Evolutionary conservation across 2,329 filamentous ascomycete genomes (phyloP).

Genomic region (Xylariaceae sp.): DNA sequence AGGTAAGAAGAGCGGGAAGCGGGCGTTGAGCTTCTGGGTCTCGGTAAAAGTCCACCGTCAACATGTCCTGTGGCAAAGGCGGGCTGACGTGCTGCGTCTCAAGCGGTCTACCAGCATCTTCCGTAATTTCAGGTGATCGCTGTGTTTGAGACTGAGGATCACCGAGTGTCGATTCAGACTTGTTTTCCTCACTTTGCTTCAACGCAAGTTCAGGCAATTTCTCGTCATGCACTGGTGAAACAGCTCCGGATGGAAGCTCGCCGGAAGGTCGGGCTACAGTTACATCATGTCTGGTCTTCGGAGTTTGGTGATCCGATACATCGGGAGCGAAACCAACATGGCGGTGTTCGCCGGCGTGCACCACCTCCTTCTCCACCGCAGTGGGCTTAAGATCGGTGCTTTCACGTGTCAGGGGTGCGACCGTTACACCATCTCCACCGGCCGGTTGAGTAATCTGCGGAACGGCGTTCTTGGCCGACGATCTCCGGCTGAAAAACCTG

Average conservation of each 20-base stretch:
- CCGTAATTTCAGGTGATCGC: constrained; percentile 13
- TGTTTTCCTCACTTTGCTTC: neutral
- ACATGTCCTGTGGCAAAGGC: too few relatives aligned
- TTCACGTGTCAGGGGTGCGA: neutral
- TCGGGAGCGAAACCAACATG: constrained; percentile 55
- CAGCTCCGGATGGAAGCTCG: neutral
- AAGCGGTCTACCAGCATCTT: neutral
- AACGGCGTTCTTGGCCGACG: constrained; percentile 36
- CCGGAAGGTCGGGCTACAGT: neutral
- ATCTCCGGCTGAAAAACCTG: constrained; percentile 44
- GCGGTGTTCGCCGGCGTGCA: constrained; percentile 26
- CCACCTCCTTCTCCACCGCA: constrained; percentile 11
- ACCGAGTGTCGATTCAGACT: constrained; percentile 16
- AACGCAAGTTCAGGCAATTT: neutral
- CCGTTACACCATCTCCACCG: neutral
- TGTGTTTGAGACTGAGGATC: constrained; percentile 24
- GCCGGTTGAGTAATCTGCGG: constrained; percentile 10
- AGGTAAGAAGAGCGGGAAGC: constrained; percentile 7
- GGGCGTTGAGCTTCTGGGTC: constrained; percentile 17
- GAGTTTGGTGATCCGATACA: constrained; percentile 15
- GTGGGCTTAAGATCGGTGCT: constrained; percentile 8
- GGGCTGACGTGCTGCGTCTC: too few relatives aligned
- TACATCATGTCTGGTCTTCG: constrained; percentile 17
- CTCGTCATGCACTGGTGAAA: neutral
- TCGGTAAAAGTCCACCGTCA: constrained; percentile 27